Evolutionary conservation across 108 stramenopile species (phyloP).

Genomic region (Cyclostephanos tholiformis): DNA sequence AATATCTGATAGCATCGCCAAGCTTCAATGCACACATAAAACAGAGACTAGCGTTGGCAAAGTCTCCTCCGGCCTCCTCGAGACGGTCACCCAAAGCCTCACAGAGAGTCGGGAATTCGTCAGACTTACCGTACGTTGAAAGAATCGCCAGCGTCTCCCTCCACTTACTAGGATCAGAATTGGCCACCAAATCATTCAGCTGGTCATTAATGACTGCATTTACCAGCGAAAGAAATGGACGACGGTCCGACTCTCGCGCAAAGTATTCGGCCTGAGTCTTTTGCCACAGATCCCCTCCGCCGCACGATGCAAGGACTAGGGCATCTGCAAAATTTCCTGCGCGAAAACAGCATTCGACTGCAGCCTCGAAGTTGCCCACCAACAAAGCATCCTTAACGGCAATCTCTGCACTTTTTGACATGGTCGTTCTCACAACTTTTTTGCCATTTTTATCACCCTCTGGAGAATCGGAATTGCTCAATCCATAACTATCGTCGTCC

Average conservation of each 20-base stretch:
- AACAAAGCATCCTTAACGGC: constrained; percentile 86
- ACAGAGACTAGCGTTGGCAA: constrained; percentile 83
- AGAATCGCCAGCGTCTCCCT: constrained; percentile 94
- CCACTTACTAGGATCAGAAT: constrained; percentile 86
- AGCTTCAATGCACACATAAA: constrained; percentile 96
- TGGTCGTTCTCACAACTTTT: constrained; percentile 18
- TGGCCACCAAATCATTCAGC: constrained; percentile 67
- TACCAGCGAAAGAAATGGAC: constrained; percentile 88
- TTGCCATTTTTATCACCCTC: constrained; percentile 21
- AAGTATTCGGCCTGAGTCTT: constrained; percentile 91
- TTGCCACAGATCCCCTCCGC: constrained; percentile 91
- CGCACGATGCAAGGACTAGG: constrained; percentile 90
- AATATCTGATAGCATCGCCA: constrained; percentile 76
- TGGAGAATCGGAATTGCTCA: constrained; percentile 1
- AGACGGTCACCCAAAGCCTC: constrained; percentile 86
- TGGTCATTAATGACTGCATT: constrained; percentile 86
- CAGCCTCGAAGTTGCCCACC: constrained; percentile 96
- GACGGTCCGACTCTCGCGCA: constrained; percentile 60
- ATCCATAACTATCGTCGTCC: constrained; percentile 19
- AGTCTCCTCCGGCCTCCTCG: constrained; percentile 77
- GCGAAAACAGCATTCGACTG: constrained; percentile 94
- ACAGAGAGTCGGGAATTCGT: constrained; percentile 91
- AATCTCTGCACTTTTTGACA: constrained; percentile 70
- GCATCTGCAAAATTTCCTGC: constrained; percentile 93
- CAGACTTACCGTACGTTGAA: constrained; percentile 90